Evolutionary conservation across 2,329 filamentous ascomycete genomes (phyloP).

Genomic region (Lachnellula hyalina): DNA sequence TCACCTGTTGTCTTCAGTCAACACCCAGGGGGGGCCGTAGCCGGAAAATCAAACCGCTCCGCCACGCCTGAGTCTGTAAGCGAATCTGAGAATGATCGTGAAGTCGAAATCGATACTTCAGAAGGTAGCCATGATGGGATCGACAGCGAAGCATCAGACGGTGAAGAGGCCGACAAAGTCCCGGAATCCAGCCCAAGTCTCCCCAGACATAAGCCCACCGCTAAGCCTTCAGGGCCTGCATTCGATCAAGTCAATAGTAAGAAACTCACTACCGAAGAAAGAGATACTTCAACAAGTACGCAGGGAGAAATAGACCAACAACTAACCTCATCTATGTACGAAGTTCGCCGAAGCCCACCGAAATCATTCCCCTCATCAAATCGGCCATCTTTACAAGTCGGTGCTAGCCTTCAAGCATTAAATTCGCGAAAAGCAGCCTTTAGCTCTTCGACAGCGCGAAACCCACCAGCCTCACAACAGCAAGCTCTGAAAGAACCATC

Average conservation of each 20-base stretch:
- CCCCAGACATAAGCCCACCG: not conserved
- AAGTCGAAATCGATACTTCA: not conserved
- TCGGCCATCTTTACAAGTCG: not conserved
- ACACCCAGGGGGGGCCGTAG: conserved; percentile 7
- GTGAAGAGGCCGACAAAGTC: conserved; percentile 2
- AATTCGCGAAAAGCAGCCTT: not conserved
- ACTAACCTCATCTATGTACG: conserved; percentile 27
- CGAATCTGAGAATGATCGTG: not conserved
- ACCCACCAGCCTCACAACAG: not conserved
- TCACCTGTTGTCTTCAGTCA: conserved; percentile 26
- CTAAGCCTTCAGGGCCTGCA: not conserved
- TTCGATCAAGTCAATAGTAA: conserved; percentile 17
- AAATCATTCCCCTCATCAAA: conserved; percentile 11
- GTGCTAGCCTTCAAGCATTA: conserved; percentile 14
- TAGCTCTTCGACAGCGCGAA: conserved; percentile 1
- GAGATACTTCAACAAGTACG: conserved; percentile 9
- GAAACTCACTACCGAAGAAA: conserved; percentile 15
- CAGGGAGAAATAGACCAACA: conserved; percentile 27
- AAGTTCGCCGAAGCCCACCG: conserved; percentile 14
- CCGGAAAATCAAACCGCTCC: not conserved
- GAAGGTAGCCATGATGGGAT: not conserved
- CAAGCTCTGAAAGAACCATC: not conserved
- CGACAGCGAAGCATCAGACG: conserved; percentile 7
- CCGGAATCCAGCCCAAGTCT: conserved; percentile 16
- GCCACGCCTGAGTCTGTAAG: not conserved